Percentiles rank a stretch among this genome's conserved stretches.
Evolutionary conservation across 2,329 filamentous ascomycete species (phyloP).

Genomic region (Trichophaea hybrida): DNA sequence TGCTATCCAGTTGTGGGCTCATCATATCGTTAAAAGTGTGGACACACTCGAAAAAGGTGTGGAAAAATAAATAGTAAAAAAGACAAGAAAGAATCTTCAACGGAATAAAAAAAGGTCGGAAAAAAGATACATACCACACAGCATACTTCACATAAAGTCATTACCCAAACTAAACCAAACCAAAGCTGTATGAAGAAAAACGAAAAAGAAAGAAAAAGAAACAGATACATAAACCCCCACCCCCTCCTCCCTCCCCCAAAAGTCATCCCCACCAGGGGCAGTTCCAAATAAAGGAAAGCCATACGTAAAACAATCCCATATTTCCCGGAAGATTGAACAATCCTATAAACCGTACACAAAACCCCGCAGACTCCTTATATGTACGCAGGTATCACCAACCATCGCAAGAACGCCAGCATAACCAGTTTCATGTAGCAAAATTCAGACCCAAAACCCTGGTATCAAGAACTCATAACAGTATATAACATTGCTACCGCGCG

Average conservation of each 20-base stretch:
- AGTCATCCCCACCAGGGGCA: too few species aligned
- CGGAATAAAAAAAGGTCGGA: neutral
- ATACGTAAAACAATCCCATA: too few species aligned
- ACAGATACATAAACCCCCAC: too few species aligned
- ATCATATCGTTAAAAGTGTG: too few species aligned
- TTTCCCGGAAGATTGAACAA: too few species aligned
- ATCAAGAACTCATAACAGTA: conserved; percentile 29
- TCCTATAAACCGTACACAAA: too few species aligned
- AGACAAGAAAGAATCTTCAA: neutral
- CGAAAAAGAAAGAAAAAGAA: too few species aligned
- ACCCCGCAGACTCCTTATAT: neutral
- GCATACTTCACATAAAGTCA: neutral
- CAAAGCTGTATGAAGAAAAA: neutral
- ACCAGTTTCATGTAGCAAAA: neutral
- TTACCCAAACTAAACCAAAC: neutral
- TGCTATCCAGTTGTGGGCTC: too few species aligned
- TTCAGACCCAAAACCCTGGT: conserved; percentile 19
- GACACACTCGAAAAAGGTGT: too few species aligned
- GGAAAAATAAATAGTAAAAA: neutral
- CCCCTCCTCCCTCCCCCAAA: too few species aligned
- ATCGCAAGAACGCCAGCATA: neutral
- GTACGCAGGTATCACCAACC: neutral
- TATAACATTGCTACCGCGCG: neutral
- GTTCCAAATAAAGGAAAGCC: too few species aligned
- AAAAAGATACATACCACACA: neutral